Base-by-base conservation (phyloP, 2,329 filamentous ascomycete species). In the Penicillium occitanis region DNA sequence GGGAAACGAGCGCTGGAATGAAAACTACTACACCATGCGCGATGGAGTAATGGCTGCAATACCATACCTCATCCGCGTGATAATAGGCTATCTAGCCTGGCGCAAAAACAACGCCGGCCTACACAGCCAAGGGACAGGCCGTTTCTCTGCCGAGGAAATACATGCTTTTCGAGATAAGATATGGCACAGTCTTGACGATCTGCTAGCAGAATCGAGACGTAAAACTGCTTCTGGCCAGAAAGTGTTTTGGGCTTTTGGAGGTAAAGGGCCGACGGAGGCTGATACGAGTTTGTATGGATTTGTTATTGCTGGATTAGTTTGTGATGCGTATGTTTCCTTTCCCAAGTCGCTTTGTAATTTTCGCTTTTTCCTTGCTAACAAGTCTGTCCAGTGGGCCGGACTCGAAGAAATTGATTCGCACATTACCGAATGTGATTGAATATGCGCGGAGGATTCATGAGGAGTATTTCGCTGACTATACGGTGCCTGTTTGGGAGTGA, bases 21-120 rank as follows among this genome's bases (percentile, higher is more conserved):
- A 86, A 65, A 88, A 89, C 72, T 89, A 85, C 77, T 82, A 85
- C 67, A 74, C 76, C 14, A 88, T 88, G 86, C 83, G 87, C 17
- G 80, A 82, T 61, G 76, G 84, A 44, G 75, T 82, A 0, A 77
- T 90, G 6, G 75, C 72, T 10, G 63, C 80, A 0, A 68, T 88
- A 1, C 84, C 86, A 0, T 89, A 83, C 71, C 83, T 83, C 0
- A 44, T 86, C 0, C 83, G 82, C 13, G 67, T 84, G 0, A 1
- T 87, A 0, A 71, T 89, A 7, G 87, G 86, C 0, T 70, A 78
- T 17, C 55, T 89, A 0, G 76, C 80, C 3, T 82, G 86, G 69
- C 80, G 83, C 19, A 77, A 73, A 17, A 77, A 75, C 10, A 71
- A 73, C 1, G 72, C 75, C 1, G 84, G 77, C n/a, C 73, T 89